Evolutionary conservation across 495 filamentous ascomycete genomes (phyloP).

Genomic region (Talaromyces trachyspermus): DNA sequence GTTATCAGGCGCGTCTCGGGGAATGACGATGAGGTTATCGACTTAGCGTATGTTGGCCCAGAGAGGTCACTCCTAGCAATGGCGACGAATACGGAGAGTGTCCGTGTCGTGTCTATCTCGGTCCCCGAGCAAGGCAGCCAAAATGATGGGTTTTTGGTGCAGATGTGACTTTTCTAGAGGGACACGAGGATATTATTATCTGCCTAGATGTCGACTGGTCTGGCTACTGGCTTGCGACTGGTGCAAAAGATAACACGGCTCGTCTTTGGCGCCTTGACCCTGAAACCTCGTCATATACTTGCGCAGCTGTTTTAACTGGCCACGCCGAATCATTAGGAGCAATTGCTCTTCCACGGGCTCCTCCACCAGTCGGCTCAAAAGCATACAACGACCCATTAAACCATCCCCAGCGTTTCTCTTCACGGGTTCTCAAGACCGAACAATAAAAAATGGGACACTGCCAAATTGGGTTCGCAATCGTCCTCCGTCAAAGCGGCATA

Average conservation of each 20-base stretch:
- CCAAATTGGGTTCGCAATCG: constrained; percentile 34
- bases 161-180: constrained; percentile 75
- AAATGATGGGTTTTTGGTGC: constrained; percentile 64
- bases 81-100: constrained; percentile 90
- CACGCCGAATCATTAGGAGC: constrained; percentile 96
- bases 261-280: constrained; percentile 87
- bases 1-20: constrained; percentile 74
- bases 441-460: constrained; percentile 87
- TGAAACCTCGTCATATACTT: constrained; percentile 62
- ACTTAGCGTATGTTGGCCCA: constrained; percentile 74
- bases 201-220: constrained; percentile 93
- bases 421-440: constrained; percentile 90
- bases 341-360: constrained; percentile 65
- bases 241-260: constrained; percentile 92
- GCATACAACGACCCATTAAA: constrained; percentile 60
- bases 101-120: constrained; percentile 70
- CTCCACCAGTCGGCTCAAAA: constrained; percentile 56
- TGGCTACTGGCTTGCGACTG: constrained; percentile 91
- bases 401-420: constrained; percentile 78
- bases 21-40: constrained; percentile 95
- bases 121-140: constrained; percentile 27
- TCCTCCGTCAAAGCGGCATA: constrained; percentile 53
- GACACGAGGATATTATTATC: constrained; percentile 93
- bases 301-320: constrained; percentile 74
- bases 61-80: constrained; percentile 77